Evolutionary conservation across 2,329 filamentous ascomycete species (phyloP).

Genomic region (Apiospora arundinis): DNA sequence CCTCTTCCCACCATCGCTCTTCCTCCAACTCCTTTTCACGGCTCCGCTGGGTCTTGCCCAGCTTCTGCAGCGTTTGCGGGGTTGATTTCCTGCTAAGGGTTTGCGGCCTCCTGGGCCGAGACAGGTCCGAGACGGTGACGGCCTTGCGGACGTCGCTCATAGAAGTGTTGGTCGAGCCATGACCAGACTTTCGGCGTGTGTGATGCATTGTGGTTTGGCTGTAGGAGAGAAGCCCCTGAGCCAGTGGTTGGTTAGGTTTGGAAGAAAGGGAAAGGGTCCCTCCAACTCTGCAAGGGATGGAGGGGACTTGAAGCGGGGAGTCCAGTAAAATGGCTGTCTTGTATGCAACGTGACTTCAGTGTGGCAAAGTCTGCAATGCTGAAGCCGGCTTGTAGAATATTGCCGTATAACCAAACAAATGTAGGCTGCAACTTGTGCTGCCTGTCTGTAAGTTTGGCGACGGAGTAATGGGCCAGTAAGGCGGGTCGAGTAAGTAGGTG

Average conservation of each 20-base stretch:
- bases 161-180: constrained; percentile 58
- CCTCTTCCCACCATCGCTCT: constrained; percentile 58
- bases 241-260: constrained; percentile 2
- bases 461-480: neutral
- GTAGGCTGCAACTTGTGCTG: neutral
- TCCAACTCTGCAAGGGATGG: constrained; percentile 16
- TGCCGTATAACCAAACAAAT: neutral
- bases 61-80: constrained; percentile 50
- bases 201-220: constrained; percentile 56
- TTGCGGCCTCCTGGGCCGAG: constrained; percentile 55
- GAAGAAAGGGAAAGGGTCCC: constrained; percentile 14
- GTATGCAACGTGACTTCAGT: constrained; percentile 8
- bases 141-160: constrained; percentile 62
- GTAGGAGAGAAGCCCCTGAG: neutral
- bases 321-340: neutral
- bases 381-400: neutral
- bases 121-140: constrained; percentile 51
- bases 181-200: constrained; percentile 62
- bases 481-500: neutral
- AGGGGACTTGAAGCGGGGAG: constrained; percentile 16
- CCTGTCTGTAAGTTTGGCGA: neutral
- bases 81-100: constrained; percentile 51
- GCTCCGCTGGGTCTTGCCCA: constrained; percentile 57
- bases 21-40: constrained; percentile 58
- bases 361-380: constrained; percentile 1